Evolutionary conservation across 495 filamentous ascomycete species (phyloP), one percentile per base, ranked within the genome.

Genomic region (Aspergillus sparsus): DNA sequence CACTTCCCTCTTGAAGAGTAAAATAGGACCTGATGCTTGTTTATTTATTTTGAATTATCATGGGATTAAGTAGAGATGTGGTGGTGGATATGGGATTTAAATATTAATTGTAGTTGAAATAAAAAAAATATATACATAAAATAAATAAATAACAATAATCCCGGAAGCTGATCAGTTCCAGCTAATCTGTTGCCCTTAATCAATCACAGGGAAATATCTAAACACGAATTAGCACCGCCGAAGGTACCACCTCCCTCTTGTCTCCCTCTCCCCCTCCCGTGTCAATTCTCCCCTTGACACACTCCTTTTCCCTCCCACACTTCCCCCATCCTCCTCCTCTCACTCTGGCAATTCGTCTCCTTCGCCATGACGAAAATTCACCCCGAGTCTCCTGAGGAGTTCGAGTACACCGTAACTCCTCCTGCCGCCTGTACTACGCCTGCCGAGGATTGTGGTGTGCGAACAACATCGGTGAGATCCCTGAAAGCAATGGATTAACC

Each of bases 371-470:
- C 77, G 66, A 77, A 72, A 57, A 71, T 71, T 53, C 73, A 75
- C 44, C 78, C 80, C 55, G 79, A 83, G 71, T 80, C 77, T 66
- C 81, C 77, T 13, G 84, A 85, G 72, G 83, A 87, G 68, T 86
- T 88, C 71, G 86, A 88, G 72, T 88, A 84, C 72, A 83, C 88
- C 55, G 74, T 84, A 62, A 89, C 86, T 58, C 86, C 86, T 58
- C 71, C 81, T 49, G 85, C 82, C 59, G 72, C 72, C 33, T 77
- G 77, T 36, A 70, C 69, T 37, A 75, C 77, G 11, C 73, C 80
- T 35, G 60, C 74, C 11, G 74, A 80, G 53, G 72, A 83, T 49
- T 85, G 78, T 63, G 84, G 84, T 55, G 84, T 87, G 35, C 68
- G 76, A 51, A 85, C 82, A 15, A 87, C 84, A n/a, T 77, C 78